Base-by-base conservation (phyloP, 768 basidiomycete species). In the Hygrocybe punicea region DNA sequence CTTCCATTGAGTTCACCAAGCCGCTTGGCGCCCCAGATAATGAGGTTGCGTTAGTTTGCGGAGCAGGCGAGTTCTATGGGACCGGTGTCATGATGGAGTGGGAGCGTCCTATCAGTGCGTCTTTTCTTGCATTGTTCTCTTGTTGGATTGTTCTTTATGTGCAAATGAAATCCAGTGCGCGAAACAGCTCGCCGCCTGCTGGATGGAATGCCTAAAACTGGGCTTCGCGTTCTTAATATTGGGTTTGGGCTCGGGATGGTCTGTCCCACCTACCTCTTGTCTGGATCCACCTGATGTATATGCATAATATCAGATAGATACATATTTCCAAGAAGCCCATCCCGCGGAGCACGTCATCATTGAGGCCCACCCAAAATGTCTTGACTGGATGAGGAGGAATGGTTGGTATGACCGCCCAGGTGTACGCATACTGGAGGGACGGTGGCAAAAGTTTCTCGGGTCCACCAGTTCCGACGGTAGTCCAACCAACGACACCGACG, bases 11-110 rank as follows among this genome's bases (percentile, higher is more conserved):
- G 24, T 51, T 33, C 50, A 51, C 33, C 13, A 51, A 51, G n/a
- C 46, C 46, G 46, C 19, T 13, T 19, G 46, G 46, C 14, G 46
- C 46, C 19, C 46, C 46, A 14, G 46, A 48, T 14, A n/a, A 48
- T 19, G 50, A 51, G 16, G 33, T 51, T n/a, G 8, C 50, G 16
- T 17, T 51, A n/a, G 16, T 51, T 17, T 48, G n/a, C n/a, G 13
- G 13, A 14, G n/a, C 50, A 29, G 33, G 33, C 16, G 50, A 24
- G 14, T 24, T 24, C 9, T 13, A 24, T 35, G 50, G 33, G 21
- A 51, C 50, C 33, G 50, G 33, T 33, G n/a, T 51, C 33, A 51
- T 51, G 50, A 51, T 51, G 50, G 50, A 51, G 50, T 47, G 24
- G n/a, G 46, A 47, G 21, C 46, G 46, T 14, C 46, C 46, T 19